Base-by-base conservation (phyloP, 306 rosid genomes). In the Senna tora region DNA sequence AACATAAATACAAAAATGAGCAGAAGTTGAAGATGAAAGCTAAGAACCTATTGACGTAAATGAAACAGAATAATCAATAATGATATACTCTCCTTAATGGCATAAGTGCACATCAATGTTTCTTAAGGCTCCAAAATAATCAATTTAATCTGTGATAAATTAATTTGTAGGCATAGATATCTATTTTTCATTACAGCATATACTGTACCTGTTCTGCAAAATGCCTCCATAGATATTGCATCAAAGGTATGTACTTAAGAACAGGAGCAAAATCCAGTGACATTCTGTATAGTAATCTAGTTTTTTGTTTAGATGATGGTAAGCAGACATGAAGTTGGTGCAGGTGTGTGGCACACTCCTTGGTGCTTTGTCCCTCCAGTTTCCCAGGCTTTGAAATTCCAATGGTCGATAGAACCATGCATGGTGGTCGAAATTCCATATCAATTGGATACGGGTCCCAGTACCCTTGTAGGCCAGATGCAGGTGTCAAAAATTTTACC, bases 371-470 rank as follows among this genome's bases (percentile, higher is more conserved):
- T 7, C 94, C 94, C 74, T 86, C 82, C 10, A 88, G 86, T 63
- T 84, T 84, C 16, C 94, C 94, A 1, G 95, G 96, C 55, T 89
- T 84, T 65, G 96, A 89, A 75, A 89, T 89, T 69, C 96, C 96
- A 3, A 87, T 87, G 36, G 96, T 89, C n/a, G 96, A 89, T 25
- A 87, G 81, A 5, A 89, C 96, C 87, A 89, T 87, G 79, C 96
- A 89, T 64, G 96, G 88, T 4, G 96, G 96, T 65, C 73, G 83
- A 65, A 89, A 89, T 76, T 89, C 96, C 92, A 89, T 89, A 71
- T 89, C 96, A 34, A 89, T 89, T 4, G 96, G 96, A 67, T 89
- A 89, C 2, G 96, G 96, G 46, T 89, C 96, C 96, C 96, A 87
- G 65, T 87, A 81, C 32, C 92, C 96, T 87, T 87, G 89, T 60